Conservation (phyloP, 2,329 filamentous ascomycete species). For the Neonectria sp. region DNA sequence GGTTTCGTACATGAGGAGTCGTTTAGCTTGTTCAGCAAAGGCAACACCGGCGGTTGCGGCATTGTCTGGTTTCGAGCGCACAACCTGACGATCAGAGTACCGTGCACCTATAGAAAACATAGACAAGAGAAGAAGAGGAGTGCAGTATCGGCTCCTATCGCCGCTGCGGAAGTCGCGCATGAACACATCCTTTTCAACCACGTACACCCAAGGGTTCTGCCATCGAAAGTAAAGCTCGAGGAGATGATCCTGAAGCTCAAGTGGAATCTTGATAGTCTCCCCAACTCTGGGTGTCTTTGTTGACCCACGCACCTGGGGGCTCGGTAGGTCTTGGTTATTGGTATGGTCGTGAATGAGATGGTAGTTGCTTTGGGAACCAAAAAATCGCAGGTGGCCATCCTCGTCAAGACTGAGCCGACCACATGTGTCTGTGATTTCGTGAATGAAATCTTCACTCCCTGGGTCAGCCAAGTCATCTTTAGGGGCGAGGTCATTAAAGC, state of each 20-base stretch:
- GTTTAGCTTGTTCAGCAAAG: constrained; percentile 42
- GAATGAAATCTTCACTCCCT: too few relatives aligned
- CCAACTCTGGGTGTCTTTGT: too few relatives aligned
- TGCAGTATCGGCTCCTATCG: constrained; percentile 35
- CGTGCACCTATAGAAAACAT: constrained; percentile 44
- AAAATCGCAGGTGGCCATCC: too few relatives aligned
- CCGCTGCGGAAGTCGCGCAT: constrained; percentile 29
- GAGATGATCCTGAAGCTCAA: constrained; percentile 44
- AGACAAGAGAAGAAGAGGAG: constrained; percentile 39
- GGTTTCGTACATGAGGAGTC: constrained; percentile 40
- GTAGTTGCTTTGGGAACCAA: too few relatives aligned
- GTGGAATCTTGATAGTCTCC: background rate
- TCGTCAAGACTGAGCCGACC: too few relatives aligned
- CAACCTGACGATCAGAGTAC: constrained; percentile 41
- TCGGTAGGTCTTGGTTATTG: too few relatives aligned
- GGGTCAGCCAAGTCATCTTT: too few relatives aligned
- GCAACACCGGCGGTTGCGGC: constrained; percentile 38
- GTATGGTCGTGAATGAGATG: too few relatives aligned
- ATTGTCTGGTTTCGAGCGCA: constrained; percentile 38
- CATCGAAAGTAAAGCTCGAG: constrained; percentile 47
- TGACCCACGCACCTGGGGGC: too few relatives aligned
- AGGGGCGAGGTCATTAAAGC: too few relatives aligned
- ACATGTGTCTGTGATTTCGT: too few relatives aligned
- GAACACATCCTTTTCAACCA: constrained; percentile 43
- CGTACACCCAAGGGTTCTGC: constrained; percentile 48